phyloP scores from a whole-genome alignment of 352 stramenopile genomes.

The Phytophthora meadii region DNA sequence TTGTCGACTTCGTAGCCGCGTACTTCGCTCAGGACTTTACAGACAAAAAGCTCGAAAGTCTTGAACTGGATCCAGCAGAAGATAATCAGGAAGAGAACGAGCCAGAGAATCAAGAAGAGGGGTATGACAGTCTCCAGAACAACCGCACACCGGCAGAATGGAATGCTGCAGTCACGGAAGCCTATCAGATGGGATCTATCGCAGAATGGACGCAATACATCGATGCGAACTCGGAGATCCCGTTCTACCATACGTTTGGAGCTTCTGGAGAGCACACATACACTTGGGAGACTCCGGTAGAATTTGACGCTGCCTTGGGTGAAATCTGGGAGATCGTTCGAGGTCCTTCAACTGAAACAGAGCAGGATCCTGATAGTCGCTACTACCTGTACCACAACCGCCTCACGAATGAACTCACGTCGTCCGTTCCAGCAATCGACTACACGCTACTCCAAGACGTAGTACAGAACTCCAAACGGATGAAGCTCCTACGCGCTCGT shows the following conservation, averaged over 20 bases:
- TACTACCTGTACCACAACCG: constrained; percentile 79
- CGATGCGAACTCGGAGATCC: constrained; percentile 53
- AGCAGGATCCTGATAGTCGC: constrained; percentile 18
- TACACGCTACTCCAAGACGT: constrained; percentile 70
- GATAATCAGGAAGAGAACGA: constrained; percentile 22
- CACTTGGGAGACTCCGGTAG: constrained; percentile 70
- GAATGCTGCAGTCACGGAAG: constrained; percentile 40
- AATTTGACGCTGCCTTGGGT: constrained; percentile 73
- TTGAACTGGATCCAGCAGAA: constrained; percentile 9
- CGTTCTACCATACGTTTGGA: constrained; percentile 52
- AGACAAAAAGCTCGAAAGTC: constrained; percentile 8
- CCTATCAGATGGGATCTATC: constrained; percentile 63
- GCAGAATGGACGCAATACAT: constrained; percentile 84
- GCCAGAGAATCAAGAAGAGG: constrained; percentile 4
- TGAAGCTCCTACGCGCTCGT: constrained; percentile 63
- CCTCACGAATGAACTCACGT: constrained; percentile 53
- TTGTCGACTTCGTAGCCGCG: constrained; percentile 69
- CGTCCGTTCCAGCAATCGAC: constrained; percentile 59
- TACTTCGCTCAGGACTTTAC: constrained; percentile 66
- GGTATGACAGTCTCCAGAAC: constrained; percentile 24
- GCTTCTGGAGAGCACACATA: constrained; percentile 22
- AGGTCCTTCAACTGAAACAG: constrained; percentile 25
- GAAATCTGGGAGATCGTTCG: constrained; percentile 68
- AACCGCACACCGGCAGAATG: constrained; percentile 52
- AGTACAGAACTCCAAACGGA: constrained; percentile 72